Evolutionary conservation across 2,329 filamentous ascomycete species (phyloP).

Genomic region (Pochonia chlamydosporia): DNA sequence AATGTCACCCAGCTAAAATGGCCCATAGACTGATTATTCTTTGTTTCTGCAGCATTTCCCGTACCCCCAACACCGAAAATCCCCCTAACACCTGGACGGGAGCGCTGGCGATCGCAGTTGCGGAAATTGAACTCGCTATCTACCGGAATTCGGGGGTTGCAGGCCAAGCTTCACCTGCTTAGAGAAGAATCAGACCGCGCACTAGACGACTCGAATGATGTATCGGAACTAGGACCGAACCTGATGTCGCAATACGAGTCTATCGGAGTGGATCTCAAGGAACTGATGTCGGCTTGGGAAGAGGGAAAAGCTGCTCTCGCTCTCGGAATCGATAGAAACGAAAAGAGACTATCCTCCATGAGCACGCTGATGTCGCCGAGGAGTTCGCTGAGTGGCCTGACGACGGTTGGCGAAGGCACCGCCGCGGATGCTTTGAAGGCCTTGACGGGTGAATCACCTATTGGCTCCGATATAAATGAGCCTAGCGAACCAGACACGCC

Average conservation of each 20-base stretch:
- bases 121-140: constrained; percentile 84
- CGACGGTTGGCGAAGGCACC: constrained; percentile 51
- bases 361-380: constrained; percentile 54
- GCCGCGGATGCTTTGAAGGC: constrained; percentile 63
- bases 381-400: constrained; percentile 62
- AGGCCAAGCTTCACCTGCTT: constrained; percentile 89
- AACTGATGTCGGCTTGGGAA: constrained; percentile 80
- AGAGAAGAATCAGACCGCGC: constrained; percentile 82
- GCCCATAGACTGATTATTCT: constrained; percentile 6
- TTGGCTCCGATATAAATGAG: constrained; percentile 44
- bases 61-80: constrained; percentile 51
- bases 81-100: constrained; percentile 65
- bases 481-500: constrained; percentile 60
- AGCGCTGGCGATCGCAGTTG: constrained; percentile 80
- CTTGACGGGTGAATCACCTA: constrained; percentile 64
- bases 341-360: constrained; percentile 61
- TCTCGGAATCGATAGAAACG: constrained; percentile 74
- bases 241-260: constrained; percentile 91
- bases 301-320: constrained; percentile 78
- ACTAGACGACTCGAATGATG: constrained; percentile 66
- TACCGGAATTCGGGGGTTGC: constrained; percentile 82
- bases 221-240: constrained; percentile 69
- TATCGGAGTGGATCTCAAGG: constrained; percentile 80
- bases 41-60: constrained; percentile 40
- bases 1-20: not conserved